Conservation (phyloP, 495 filamentous ascomycete species). For the Penicillium atrosanguineum region DNA sequence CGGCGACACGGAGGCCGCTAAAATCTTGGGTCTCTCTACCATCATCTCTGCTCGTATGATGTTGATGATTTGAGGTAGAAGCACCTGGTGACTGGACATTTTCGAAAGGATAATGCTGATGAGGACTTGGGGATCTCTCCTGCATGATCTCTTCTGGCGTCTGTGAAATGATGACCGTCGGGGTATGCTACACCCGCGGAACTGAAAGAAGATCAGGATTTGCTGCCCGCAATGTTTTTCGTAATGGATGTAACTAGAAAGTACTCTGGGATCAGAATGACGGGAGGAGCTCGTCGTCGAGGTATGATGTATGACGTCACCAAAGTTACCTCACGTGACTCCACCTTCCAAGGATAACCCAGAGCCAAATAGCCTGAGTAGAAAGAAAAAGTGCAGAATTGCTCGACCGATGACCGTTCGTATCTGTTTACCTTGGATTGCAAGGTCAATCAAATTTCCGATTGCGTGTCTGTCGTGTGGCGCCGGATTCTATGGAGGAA, state of each 20-base stretch:
- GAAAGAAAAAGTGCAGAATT: not conserved
- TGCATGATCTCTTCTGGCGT: not conserved
- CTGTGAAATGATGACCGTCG: not conserved
- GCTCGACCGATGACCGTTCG: too few relatives aligned
- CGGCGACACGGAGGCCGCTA: not conserved
- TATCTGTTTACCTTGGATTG: not conserved
- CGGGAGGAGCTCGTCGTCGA: not conserved
- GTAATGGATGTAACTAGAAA: too few relatives aligned
- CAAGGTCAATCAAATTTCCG: not conserved
- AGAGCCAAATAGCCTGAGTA: not conserved
- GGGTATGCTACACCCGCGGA: not conserved
- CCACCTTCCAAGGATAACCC: too few relatives aligned
- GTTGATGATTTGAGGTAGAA: not conserved
- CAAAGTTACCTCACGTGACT: not conserved
- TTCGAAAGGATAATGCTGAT: slow-evolving; percentile 4
- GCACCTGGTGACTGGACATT: not conserved
- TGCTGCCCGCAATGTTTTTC: too few relatives aligned
- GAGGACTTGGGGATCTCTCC: not conserved
- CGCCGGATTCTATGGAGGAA: slow-evolving; percentile 2
- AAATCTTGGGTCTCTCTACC: slow-evolving; percentile 2
- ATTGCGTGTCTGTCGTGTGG: not conserved
- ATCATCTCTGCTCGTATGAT: slow-evolving; percentile 2
- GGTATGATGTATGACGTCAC: not conserved
- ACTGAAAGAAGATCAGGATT: not conserved
- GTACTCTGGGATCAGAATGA: not conserved